Evolutionary conservation across 1,284 basidiomycete species (phyloP), one percentile per base, ranked within the genome.

Genomic region (Cutaneotrichosporon cavernicola): DNA sequence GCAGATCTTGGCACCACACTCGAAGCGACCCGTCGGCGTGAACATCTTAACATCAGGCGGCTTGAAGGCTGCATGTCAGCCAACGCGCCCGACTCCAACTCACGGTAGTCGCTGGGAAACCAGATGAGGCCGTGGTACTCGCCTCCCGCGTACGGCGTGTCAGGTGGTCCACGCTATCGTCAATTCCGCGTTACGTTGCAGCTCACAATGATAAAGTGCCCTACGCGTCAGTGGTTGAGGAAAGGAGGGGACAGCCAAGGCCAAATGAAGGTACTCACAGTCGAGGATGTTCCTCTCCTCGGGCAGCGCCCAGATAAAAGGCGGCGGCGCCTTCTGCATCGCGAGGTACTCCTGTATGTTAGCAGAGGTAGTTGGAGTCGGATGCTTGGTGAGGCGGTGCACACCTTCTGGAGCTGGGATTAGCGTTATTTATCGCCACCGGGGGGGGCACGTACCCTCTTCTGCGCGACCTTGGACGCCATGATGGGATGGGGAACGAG

Each of bases 41-140:
- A 91, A 87, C 90, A 97, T 91, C 90, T 97, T 97, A 83, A 97
- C 96, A 63, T 94, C 94, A 66, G 94, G 94, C 0, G 92, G 92
- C 80, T 92, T 94, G 84, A 94, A 95, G 4, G 90, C 92, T 68
- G 62, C 13, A 47, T 57, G 43, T 60, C 5, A 13, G 36, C 5
- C n/a, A 18, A 36, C 10, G 5, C 2, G 30, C 22, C 26, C 32
- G 13, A 4, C 21, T 9, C 8, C 5, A 10, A 72, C 79, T 69
- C 62, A 95, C 53, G 92, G 77, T 94, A 97, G 80, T 97, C 94
- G 30, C 90, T 83, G 4, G 94, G 95, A 75, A 96, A 96, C 62
- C 92, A 77, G 68, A 79, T 80, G 34, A 80, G 72, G 31, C 83
- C 94, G 73, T 95, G 91, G 77, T 92, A 97, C 79, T 97, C 94